Conservation (phyloP, 1,284 basidiomycete genomes). For the Microbotryum scabiosae region DNA sequence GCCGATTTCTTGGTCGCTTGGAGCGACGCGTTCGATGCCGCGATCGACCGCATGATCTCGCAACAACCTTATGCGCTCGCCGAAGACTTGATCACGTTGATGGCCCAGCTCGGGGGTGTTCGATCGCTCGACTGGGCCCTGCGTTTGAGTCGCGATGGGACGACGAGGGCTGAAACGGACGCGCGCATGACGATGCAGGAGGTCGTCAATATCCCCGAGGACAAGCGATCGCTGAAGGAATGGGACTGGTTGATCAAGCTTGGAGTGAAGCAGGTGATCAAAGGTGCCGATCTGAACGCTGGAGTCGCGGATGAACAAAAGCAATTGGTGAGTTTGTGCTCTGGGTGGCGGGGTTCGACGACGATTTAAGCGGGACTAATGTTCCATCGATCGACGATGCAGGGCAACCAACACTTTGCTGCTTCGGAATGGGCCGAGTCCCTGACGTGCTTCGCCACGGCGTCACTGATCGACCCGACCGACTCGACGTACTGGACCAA, state of each 20-base stretch:
- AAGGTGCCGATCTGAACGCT: constrained; percentile 9
- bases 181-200: constrained; percentile 6
- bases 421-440: constrained; percentile 16
- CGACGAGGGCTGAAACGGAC: constrained; percentile 11
- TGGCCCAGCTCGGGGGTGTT: constrained; percentile 26
- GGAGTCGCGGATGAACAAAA: constrained; percentile 45
- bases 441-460: constrained; percentile 22
- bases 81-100: constrained; percentile 20
- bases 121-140: constrained; percentile 23
- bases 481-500: constrained; percentile 14
- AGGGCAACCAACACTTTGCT: constrained; percentile 27
- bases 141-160: constrained; percentile 14
- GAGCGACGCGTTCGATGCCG: constrained; percentile 26
- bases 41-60: constrained; percentile 26
- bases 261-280: constrained; percentile 11
- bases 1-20: constrained; percentile 26
- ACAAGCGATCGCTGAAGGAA: constrained; percentile 9
- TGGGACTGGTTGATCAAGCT: constrained; percentile 23
- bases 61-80: constrained; percentile 23
- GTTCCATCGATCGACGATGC: neutral
- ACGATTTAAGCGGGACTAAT: neutral
- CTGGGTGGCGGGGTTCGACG: neutral
- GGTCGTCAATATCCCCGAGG: neutral
- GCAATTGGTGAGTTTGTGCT: constrained; percentile 47
- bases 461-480: constrained; percentile 13